Evolutionary conservation across 2,329 filamentous ascomycete species (phyloP).

Genomic region (Ophiostoma piceae): DNA sequence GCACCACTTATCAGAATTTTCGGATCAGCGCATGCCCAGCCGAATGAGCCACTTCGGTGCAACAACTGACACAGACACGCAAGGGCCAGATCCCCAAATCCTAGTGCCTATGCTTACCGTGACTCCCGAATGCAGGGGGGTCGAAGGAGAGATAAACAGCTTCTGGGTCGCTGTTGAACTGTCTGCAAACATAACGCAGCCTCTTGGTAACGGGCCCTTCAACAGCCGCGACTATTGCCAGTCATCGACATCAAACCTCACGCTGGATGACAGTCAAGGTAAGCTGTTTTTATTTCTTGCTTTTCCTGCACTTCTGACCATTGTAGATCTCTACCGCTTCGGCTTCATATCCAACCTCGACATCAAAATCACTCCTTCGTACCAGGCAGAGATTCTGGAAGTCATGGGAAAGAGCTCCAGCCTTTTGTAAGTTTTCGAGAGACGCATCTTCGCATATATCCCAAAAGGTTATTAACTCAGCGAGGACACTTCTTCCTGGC

Average conservation of each 20-base stretch:
- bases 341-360: constrained; percentile 47
- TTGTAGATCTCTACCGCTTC: constrained; percentile 35
- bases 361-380: constrained; percentile 42
- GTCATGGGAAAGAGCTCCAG: constrained; percentile 43
- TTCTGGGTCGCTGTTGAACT: constrained; percentile 45
- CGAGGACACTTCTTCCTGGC: constrained; percentile 34
- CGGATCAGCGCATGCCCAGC: not conserved
- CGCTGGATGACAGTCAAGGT: constrained; percentile 18
- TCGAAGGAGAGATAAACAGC: constrained; percentile 20
- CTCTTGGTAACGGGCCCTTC: constrained; percentile 14
- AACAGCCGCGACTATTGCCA: constrained; percentile 15
- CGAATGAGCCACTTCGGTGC: constrained; percentile 14
- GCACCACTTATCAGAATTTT: not conserved
- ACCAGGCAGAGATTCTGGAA: constrained; percentile 41
- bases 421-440: constrained; percentile 36
- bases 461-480: not conserved
- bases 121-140: constrained; percentile 25
- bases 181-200: constrained; percentile 35
- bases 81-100: constrained; percentile 21
- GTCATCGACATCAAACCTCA: constrained; percentile 5
- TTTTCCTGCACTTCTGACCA: not conserved
- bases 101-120: constrained; percentile 26
- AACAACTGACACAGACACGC: not conserved
- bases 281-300: not conserved
- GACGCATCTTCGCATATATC: not conserved